These are phyloP conservation scores for Fomitopsis betulina DNA, from an alignment of 1,284 basidiomycete species.

Conservation along the genomic window DNA sequence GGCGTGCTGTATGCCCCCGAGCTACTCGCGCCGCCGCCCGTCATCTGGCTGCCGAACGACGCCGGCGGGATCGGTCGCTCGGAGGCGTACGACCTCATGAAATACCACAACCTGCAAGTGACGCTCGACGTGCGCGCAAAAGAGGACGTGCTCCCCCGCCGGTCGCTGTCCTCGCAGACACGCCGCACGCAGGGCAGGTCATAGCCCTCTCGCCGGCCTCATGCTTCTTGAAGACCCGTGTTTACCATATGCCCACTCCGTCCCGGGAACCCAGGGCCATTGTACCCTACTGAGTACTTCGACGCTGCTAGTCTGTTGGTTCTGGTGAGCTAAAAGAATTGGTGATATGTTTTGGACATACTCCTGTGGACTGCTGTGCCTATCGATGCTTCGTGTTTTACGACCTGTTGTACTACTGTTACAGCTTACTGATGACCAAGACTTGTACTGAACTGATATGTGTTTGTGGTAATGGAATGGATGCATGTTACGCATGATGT, in stretches of 20 bases:
- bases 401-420: background rate
- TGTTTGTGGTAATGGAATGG: background rate
- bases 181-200: constrained; percentile 2
- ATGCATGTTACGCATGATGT: background rate
- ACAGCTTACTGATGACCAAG: background rate
- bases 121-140: constrained; percentile 62
- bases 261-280: background rate
- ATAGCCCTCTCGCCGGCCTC: background rate
- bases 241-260: background rate
- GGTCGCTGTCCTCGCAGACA: constrained; percentile 6
- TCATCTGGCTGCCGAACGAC: constrained; percentile 80
- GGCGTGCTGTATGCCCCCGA: constrained; percentile 79
- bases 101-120: constrained; percentile 62
- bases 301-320: background rate
- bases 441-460: background rate
- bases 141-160: constrained; percentile 33
- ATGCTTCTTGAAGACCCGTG: background rate
- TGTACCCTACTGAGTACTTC: background rate
- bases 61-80: constrained; percentile 63
- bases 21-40: constrained; percentile 67
- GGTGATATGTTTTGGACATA: background rate
- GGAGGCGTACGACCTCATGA: constrained; percentile 66
- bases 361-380: background rate
- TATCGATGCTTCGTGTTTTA: background rate
- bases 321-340: background rate